phyloP scores from a whole-genome alignment of 1,139 yeast species.

The Candida gigantensis region DNA sequence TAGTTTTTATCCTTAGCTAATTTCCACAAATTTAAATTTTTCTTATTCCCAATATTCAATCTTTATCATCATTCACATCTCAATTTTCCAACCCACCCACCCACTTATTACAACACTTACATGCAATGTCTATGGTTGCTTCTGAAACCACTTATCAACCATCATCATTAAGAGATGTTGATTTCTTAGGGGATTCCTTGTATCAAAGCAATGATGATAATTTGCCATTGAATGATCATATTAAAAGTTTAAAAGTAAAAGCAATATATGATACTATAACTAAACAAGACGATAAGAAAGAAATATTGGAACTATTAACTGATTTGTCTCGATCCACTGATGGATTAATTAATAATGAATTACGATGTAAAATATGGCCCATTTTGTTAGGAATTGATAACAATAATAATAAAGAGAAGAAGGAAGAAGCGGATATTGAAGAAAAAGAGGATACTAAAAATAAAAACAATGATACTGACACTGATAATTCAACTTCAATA shows the following conservation, averaged over 20 bases:
- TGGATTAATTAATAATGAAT: conserved; percentile 46
- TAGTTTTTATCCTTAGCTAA: too few relatives aligned
- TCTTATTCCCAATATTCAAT: too few relatives aligned
- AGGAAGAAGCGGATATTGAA: too few relatives aligned
- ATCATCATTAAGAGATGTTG: conserved; percentile 39
- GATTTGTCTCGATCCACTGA: conserved; percentile 46
- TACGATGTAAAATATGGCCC: conserved; percentile 53
- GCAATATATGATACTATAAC: conserved; percentile 30
- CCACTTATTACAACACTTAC: not conserved
- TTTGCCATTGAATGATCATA: conserved; percentile 41
- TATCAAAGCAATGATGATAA: conserved; percentile 38
- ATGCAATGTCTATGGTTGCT: conserved; percentile 7
- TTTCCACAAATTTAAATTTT: too few relatives aligned
- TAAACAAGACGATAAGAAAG: conserved; percentile 7
- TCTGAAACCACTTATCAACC: conserved; percentile 7
- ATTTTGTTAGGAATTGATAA: conserved; percentile 28
- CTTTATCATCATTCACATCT: not conserved
- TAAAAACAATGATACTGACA: not conserved
- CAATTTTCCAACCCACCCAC: not conserved
- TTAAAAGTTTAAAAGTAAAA: conserved; percentile 35
- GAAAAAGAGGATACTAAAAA: too few relatives aligned
- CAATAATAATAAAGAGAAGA: not conserved
- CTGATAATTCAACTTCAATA: not conserved
- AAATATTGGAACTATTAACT: conserved; percentile 23
- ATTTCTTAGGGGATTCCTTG: conserved; percentile 49